Evolutionary conservation across 495 filamentous ascomycete species (phyloP).

Genomic region (Podospora didyma): DNA sequence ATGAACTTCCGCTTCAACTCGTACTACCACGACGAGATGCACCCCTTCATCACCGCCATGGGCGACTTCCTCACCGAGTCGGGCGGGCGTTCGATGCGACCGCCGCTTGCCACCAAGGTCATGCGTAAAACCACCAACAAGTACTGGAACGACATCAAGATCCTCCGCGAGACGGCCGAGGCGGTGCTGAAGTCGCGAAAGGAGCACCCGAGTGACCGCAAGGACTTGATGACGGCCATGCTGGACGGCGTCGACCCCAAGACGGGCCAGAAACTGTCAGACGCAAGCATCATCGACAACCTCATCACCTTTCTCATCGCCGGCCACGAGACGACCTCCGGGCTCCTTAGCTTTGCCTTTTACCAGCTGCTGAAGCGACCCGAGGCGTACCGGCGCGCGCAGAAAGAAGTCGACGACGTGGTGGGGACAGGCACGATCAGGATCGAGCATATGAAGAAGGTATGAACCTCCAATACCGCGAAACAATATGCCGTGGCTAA

Average conservation of each 20-base stretch:
- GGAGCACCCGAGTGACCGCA: constrained; percentile 52
- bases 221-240: constrained; percentile 70
- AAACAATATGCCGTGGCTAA: too few relatives aligned
- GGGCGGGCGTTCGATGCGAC: constrained; percentile 46
- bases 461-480: too few relatives aligned
- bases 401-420: constrained; percentile 58
- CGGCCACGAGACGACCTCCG: constrained; percentile 72
- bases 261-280: constrained; percentile 60
- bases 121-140: constrained; percentile 51
- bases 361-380: constrained; percentile 56
- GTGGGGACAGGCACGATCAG: constrained; percentile 60
- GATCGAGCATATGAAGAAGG: constrained; percentile 61
- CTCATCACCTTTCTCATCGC: constrained; percentile 72
- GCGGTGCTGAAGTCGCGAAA: constrained; percentile 60
- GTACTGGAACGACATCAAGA: constrained; percentile 54
- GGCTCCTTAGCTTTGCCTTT: constrained; percentile 51
- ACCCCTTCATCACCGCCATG: constrained; percentile 68
- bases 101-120: constrained; percentile 47
- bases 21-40: constrained; percentile 62
- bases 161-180: constrained; percentile 50
- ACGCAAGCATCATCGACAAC: constrained; percentile 62
- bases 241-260: constrained; percentile 61
- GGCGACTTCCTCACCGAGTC: constrained; percentile 52
- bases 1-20: constrained; percentile 76
- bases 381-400: constrained; percentile 45